These are phyloP conservation scores for Aspergillus ochraceus DNA, from an alignment of 2,329 filamentous ascomycete genomes.

Conservation along the genomic window DNA sequence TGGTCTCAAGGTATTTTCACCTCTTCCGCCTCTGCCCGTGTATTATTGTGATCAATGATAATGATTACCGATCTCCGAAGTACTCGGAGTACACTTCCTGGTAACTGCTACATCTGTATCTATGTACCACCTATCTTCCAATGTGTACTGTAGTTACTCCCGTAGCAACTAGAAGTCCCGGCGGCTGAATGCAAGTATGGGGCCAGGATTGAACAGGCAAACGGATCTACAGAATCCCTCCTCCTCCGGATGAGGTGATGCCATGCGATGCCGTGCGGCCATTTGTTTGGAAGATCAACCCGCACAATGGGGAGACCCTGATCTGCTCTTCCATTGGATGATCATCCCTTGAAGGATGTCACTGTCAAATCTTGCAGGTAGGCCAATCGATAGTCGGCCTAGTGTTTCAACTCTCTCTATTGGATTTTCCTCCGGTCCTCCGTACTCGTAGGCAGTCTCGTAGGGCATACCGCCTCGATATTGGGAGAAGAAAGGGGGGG, in stretches of 20 bases:
- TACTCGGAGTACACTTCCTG: no score
- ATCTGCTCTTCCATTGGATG: constrained; percentile 16
- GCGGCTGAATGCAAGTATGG: background rate
- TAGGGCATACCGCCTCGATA: background rate
- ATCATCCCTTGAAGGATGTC: constrained; percentile 19
- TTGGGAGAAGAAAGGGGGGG: constrained; percentile 9
- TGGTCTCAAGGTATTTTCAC: background rate
- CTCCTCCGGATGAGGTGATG: background rate
- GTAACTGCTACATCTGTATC: no score
- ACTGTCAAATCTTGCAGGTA: constrained; percentile 16
- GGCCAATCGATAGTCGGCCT: background rate
- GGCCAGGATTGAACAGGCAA: background rate
- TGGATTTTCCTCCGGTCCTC: background rate
- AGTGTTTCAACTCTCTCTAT: constrained; percentile 14
- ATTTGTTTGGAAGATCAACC: constrained; percentile 1
- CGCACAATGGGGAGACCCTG: constrained; percentile 1
- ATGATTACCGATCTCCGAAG: no score
- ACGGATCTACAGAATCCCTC: background rate
- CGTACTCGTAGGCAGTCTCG: background rate
- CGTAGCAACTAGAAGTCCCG: no score
- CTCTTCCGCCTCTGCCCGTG: background rate
- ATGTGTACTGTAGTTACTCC: no score
- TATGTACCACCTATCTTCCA: no score
- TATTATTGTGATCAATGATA: background rate
- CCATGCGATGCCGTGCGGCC: background rate